A percentile compares a stretch with the other conserved stretches of the same genome.
Conservation (phyloP, 2,329 filamentous ascomycete genomes). For the Arthrinium puccinioides region DNA sequence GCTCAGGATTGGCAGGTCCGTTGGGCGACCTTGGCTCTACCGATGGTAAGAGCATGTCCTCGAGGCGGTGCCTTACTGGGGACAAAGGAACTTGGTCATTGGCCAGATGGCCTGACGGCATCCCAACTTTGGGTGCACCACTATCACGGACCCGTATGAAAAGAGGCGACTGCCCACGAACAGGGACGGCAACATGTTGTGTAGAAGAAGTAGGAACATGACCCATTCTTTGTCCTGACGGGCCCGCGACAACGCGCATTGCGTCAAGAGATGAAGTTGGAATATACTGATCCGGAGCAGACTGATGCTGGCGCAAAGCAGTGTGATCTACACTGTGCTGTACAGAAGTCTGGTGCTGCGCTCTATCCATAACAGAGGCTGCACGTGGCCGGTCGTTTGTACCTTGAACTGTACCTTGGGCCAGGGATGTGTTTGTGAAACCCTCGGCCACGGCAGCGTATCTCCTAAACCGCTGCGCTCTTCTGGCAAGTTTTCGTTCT, state of each 20-base stretch:
- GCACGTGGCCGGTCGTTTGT: slow-evolving; percentile 9
- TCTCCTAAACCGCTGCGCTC: slow-evolving; percentile 24
- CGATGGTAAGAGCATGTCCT: slow-evolving; percentile 23
- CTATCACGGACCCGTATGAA: slow-evolving; percentile 15
- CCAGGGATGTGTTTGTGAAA: slow-evolving; percentile 13
- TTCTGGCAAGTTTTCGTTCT: slow-evolving; percentile 16
- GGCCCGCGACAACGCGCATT: no score
- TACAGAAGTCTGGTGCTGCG: no score
- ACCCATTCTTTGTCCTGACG: no score
- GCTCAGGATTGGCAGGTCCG: slow-evolving; percentile 6
- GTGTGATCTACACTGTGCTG: no score
- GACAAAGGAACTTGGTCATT: slow-evolving; percentile 14
- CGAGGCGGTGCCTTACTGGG: slow-evolving; percentile 18
- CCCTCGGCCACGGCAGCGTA: slow-evolving; percentile 25
- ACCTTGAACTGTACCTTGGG: slow-evolving; percentile 4
- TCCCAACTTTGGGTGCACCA: slow-evolving; percentile 25
- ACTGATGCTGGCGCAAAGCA: no score
- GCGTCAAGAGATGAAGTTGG: no score
- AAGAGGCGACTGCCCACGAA: slow-evolving; percentile 9
- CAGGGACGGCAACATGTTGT: neutral
- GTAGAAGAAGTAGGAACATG: no score
- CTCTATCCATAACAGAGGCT: slow-evolving; percentile 7
- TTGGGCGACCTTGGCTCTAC: slow-evolving; percentile 23
- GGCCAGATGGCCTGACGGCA: slow-evolving; percentile 6
- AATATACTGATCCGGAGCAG: no score